A percentile compares a stretch with the other conserved stretches of the same genome.
phyloP scores from a whole-genome alignment of 306 rosid genomes.

The Abrus precatorius region DNA sequence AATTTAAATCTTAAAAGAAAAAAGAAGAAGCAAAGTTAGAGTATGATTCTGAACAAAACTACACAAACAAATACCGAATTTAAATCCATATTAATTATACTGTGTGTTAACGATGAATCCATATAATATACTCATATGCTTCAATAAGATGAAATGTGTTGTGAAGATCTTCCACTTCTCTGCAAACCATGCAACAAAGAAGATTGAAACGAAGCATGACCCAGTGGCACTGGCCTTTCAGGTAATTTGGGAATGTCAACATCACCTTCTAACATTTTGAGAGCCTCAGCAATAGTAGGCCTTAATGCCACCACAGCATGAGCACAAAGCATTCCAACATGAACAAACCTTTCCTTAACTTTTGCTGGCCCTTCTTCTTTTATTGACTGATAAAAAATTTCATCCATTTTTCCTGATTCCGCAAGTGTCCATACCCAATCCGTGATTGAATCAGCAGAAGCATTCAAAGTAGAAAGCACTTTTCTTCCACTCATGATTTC shows the following conservation, averaged over 20 bases:
- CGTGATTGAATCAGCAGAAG: constrained; percentile 62
- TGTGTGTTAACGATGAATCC: too few species aligned
- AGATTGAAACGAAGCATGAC: constrained; percentile 70
- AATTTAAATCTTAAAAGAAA: too few species aligned
- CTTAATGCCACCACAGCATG: constrained; percentile 88
- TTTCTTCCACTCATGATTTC: constrained; percentile 85
- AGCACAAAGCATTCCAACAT: constrained; percentile 86
- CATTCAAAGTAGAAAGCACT: constrained; percentile 66
- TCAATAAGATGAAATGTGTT: constrained; percentile 29
- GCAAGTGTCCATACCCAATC: constrained; percentile 89
- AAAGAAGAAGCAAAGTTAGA: too few species aligned
- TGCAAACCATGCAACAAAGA: constrained; percentile 50
- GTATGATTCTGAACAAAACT: not conserved
- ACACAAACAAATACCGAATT: too few species aligned
- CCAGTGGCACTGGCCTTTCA: constrained; percentile 79
- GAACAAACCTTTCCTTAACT: constrained; percentile 82
- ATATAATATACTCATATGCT: not conserved
- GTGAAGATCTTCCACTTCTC: constrained; percentile 54
- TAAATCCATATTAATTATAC: too few species aligned
- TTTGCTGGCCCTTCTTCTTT: constrained; percentile 69
- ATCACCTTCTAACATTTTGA: constrained; percentile 88
- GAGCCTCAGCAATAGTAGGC: constrained; percentile 81
- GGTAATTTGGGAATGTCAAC: constrained; percentile 80
- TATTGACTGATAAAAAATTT: constrained; percentile 58
- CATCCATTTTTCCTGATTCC: constrained; percentile 64